A percentile compares a stretch with the other conserved stretches of the same genome.
Evolutionary conservation across 257 asterid species (phyloP).

Genomic region (Lavandula angustifolia): DNA sequence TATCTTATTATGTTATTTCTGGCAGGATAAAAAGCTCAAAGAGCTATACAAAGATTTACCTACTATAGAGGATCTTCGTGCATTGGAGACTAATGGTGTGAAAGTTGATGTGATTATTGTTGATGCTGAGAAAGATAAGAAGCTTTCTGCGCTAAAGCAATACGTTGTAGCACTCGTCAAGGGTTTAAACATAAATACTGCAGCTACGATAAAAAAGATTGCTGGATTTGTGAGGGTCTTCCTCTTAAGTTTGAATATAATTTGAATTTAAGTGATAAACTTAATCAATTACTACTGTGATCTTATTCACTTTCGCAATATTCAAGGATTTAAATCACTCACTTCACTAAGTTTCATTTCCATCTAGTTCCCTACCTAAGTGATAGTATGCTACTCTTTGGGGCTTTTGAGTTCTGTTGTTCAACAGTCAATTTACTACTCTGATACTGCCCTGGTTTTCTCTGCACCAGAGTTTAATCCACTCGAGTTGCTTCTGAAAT

Average conservation of each 20-base stretch:
- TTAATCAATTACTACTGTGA: conserved; percentile 7
- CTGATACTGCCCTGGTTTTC: background rate
- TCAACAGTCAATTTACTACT: conserved; percentile 12
- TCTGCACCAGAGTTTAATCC: conserved; percentile 2
- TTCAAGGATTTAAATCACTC: conserved; percentile 16
- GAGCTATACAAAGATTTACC: conserved; percentile 83
- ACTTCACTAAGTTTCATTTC: conserved; percentile 17
- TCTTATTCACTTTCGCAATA: conserved; percentile 5
- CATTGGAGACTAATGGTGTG: conserved; percentile 72
- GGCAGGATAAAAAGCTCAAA: conserved; percentile 87
- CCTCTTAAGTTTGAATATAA: conserved; percentile 9
- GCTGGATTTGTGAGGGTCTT: conserved; percentile 85
- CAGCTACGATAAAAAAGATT: conserved; percentile 83
- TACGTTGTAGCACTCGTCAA: conserved; percentile 72
- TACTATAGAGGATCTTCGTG: conserved; percentile 78
- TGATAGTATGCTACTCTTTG: conserved; percentile 13
- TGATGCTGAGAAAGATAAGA: conserved; percentile 84
- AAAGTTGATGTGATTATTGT: conserved; percentile 83
- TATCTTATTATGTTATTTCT: conserved; percentile 6
- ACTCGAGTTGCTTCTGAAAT: conserved; percentile 20
- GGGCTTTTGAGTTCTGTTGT: conserved; percentile 9
- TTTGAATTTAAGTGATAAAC: background rate
- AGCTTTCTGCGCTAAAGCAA: conserved; percentile 85
- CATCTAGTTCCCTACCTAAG: no score
- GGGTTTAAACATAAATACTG: conserved; percentile 77